Percentiles rank a stretch among this genome's conserved stretches.
phyloP scores from a whole-genome alignment of 148 eudicot species.

The Cornus controversa region DNA sequence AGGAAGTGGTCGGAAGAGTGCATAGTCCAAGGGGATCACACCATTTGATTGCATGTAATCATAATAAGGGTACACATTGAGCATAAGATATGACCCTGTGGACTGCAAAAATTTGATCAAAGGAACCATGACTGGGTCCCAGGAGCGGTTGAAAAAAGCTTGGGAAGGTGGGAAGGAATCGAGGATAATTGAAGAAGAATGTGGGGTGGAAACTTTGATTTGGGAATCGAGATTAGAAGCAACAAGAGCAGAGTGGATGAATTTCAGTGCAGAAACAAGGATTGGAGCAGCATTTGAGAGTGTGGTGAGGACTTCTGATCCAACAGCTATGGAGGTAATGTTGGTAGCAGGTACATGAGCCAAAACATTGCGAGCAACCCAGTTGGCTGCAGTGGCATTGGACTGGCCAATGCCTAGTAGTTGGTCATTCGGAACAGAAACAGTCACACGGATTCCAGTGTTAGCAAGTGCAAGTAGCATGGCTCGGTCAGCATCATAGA shows the following conservation, averaged over 20 bases:
- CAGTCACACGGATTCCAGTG: conserved; percentile 64
- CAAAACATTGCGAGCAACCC: conserved; percentile 76
- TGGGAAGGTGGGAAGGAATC: conserved; percentile 96
- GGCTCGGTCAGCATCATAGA: conserved; percentile 66
- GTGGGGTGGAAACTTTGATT: conserved; percentile 89
- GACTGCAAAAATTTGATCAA: conserved; percentile 74
- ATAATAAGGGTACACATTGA: conserved; percentile 85
- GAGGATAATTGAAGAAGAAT: conserved; percentile 72
- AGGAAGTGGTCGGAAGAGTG: conserved; percentile 83
- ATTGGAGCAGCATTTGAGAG: conserved; percentile 86
- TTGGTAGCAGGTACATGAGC: conserved; percentile 86
- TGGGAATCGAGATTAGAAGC: conserved; percentile 69
- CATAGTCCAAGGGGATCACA: conserved; percentile 78
- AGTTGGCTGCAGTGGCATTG: conserved; percentile 85
- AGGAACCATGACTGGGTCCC: conserved; percentile 82
- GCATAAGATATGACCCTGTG: conserved; percentile 75
- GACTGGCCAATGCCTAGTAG: conserved; percentile 88
- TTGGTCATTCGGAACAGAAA: conserved; percentile 89
- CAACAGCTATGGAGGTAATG: conserved; percentile 79
- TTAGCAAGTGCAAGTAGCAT: conserved; percentile 86
- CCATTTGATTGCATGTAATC: conserved; percentile 75
- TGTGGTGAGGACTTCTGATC: conserved; percentile 85
- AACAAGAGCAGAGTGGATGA: conserved; percentile 74
- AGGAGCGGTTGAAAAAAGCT: conserved; percentile 87
- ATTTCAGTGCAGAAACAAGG: conserved; percentile 69